phyloP scores from a whole-genome alignment of 2,329 filamentous ascomycete species.

The Thelonectria rubi region DNA sequence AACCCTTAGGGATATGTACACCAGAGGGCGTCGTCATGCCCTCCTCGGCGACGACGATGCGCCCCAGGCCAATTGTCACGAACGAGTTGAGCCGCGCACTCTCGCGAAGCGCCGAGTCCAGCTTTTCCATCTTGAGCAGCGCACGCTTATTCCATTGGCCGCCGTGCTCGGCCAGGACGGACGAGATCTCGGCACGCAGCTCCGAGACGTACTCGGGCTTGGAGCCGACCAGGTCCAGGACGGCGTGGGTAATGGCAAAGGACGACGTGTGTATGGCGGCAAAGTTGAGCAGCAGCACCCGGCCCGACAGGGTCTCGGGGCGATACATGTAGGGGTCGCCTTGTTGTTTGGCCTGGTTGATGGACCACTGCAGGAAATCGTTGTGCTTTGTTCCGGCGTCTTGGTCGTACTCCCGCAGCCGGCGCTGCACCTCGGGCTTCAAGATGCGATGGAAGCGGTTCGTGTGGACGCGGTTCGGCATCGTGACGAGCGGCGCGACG shows the following conservation, averaged over 20 bases:
- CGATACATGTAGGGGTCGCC: constrained; percentile 40
- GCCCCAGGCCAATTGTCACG: constrained; percentile 39
- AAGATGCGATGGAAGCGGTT: background rate
- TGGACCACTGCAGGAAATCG: constrained; percentile 22
- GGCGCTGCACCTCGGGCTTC: background rate
- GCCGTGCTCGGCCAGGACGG: constrained; percentile 38
- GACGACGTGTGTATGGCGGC: background rate
- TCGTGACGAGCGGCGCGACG: too few species aligned
- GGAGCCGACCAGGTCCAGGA: background rate
- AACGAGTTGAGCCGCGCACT: constrained; percentile 49
- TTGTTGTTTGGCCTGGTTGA: constrained; percentile 16
- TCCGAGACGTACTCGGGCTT: constrained; percentile 51
- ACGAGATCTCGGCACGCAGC: constrained; percentile 43
- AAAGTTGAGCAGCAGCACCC: background rate
- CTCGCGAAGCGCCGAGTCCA: constrained; percentile 55
- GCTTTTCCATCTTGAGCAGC: constrained; percentile 47
- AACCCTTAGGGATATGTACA: constrained; percentile 42
- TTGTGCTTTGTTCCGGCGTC: background rate
- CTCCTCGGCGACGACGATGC: constrained; percentile 36
- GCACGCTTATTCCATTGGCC: constrained; percentile 46
- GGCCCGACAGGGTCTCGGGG: background rate
- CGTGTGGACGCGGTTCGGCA: constrained; percentile 4
- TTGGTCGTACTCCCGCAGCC: background rate
- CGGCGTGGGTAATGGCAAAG: background rate
- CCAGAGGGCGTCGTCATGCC: constrained; percentile 48